Evolutionary conservation across 768 basidiomycete genomes (phyloP).

Genomic region (Mycena maculata): DNA sequence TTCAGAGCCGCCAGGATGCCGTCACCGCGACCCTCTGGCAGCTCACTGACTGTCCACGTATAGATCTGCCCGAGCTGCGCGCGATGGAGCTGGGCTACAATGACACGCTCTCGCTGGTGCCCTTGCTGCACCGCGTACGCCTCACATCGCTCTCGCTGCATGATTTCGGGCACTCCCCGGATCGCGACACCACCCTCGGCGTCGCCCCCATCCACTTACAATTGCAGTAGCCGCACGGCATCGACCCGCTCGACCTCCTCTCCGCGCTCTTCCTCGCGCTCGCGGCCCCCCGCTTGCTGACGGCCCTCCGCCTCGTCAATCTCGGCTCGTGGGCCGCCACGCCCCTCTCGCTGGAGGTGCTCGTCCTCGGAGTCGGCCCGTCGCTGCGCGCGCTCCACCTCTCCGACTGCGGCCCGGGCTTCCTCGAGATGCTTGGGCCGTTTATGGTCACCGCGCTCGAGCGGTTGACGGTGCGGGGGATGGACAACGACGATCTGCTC

Average conservation of each 20-base stretch:
- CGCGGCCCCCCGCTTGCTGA: background rate
- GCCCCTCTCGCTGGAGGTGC: background rate
- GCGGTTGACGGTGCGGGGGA: background rate
- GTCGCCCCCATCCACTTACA: background rate
- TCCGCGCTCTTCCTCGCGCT: constrained; percentile 9
- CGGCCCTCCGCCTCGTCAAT: constrained; percentile 13
- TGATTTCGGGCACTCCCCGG: constrained; percentile 13
- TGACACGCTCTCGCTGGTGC: constrained; percentile 25
- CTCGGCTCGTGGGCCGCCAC: background rate
- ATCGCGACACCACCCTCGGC: constrained; percentile 1
- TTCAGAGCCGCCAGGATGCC: constrained; percentile 1
- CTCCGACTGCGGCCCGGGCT: background rate
- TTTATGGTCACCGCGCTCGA: background rate
- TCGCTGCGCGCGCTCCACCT: background rate
- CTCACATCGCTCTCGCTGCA: constrained; percentile 24
- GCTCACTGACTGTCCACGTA: constrained; percentile 10
- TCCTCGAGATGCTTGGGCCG: too few relatives aligned
- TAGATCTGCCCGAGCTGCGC: constrained; percentile 17
- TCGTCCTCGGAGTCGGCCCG: background rate
- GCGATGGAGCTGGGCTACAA: constrained; percentile 16
- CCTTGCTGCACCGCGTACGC: constrained; percentile 22
- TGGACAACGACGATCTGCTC: background rate
- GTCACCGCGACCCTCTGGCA: constrained; percentile 2
- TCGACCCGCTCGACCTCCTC: background rate
- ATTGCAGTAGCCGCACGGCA: background rate